Evolutionary conservation across 129 eudicot species (phyloP), one percentile per base, ranked within the genome.

Genomic region (Centaurea solstitialis): DNA sequence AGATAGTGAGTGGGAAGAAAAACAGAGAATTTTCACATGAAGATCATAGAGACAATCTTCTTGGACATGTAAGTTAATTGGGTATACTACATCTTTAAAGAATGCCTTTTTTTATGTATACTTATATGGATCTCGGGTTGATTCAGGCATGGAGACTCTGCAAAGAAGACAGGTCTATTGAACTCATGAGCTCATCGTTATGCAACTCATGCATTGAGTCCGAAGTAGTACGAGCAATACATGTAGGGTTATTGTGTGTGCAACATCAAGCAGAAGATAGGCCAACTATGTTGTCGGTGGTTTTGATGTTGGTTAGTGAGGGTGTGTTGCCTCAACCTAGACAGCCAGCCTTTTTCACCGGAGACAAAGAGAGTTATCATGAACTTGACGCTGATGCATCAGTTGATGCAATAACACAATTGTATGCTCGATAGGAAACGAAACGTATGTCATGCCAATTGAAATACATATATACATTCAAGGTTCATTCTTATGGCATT

Each of bases 1-100:
- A 87, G 79, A 86, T 83, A 18, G 85, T 87, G 74, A 87, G 85
- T 73, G 87, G 90, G 50, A 74, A 79, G 66, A 84, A 76, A 81
- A 87, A 87, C 80, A 75, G 80, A 66, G 88, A 79, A 71, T 87
- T 87, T 57, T 43, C 23, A 75, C 88, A 74, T 72, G 83, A 57
- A 15, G 91, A 74, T 66, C 91, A 78, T 72, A 39, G 24, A 13
- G 82, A 78, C 64, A 84, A 84, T 81, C 88, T 87, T 81, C 84
- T 87, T 11, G 88, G 91, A 75, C 90, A 87, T 81, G 90, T 87
- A 87, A 71, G 86, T 68, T 23, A 1, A 47, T 5, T 15, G 0
- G 33, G 17, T 39, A 79, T 9, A 70, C 26, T 53, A 78, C 18
- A 11, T 6, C 50, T 57, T 9, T 57, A 15, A 53, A 50, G 1